A percentile compares a stretch with the other conserved stretches of the same genome.
phyloP scores from a whole-genome alignment of 306 rosid species.

The Lablab purpureus region DNA sequence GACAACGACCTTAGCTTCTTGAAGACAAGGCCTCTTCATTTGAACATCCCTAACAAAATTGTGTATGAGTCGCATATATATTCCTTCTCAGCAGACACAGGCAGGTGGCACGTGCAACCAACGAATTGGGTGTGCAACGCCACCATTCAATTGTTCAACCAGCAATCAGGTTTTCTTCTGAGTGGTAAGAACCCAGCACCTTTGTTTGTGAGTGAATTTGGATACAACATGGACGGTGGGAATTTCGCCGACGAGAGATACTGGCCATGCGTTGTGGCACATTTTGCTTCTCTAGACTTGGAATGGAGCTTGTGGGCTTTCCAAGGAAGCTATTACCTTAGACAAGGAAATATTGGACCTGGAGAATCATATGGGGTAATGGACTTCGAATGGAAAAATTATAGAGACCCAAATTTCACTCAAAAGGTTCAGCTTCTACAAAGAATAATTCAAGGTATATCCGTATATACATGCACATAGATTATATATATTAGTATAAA shows the following conservation, averaged over 20 bases:
- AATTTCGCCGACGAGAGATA: constrained; percentile 43
- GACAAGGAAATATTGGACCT: constrained; percentile 17
- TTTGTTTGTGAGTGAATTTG: constrained; percentile 57
- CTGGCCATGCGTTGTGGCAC: constrained; percentile 48
- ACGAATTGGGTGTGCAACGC: constrained; percentile 46
- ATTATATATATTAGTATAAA: no score
- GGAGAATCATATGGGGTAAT: constrained; percentile 55
- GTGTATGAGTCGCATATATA: constrained; percentile 57
- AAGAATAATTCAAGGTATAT: constrained; percentile 49
- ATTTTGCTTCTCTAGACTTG: constrained; percentile 48
- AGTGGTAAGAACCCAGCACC: constrained; percentile 46
- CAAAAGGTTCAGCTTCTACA: constrained; percentile 52
- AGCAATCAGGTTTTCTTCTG: constrained; percentile 43
- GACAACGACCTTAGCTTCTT: constrained; percentile 51
- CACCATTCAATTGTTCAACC: not conserved
- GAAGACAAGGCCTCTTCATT: constrained; percentile 39
- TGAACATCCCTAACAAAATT: constrained; percentile 48
- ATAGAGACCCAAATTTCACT: constrained; percentile 42
- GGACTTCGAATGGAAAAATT: constrained; percentile 47
- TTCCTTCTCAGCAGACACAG: constrained; percentile 42
- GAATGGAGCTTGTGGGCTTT: constrained; percentile 65
- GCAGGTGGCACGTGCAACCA: constrained; percentile 44
- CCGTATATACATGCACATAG: no score
- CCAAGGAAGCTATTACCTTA: constrained; percentile 55
- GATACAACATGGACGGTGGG: constrained; percentile 47